Conservation (phyloP, 441 rosid genomes). For the Eutrema salsugineum region DNA sequence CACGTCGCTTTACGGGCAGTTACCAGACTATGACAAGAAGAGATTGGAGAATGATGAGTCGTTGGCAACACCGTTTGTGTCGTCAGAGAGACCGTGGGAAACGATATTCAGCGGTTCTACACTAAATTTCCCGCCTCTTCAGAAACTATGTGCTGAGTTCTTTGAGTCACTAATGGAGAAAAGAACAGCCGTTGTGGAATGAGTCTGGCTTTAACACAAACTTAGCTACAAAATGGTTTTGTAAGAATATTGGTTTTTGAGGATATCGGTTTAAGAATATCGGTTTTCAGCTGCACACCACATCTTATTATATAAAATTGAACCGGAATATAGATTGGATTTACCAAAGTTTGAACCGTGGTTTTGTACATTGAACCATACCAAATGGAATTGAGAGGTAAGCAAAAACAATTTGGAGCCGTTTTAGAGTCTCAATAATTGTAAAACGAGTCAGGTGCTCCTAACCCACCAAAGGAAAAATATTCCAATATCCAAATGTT, state of each 20-base stretch:
- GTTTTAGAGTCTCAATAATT: conserved; percentile 25
- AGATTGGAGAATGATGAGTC: conserved; percentile 38
- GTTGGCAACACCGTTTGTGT: conserved; percentile 21
- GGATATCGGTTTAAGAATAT: too few species aligned
- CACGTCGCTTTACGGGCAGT: conserved; percentile 77
- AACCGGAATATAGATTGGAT: neutral
- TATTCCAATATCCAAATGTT: conserved; percentile 17
- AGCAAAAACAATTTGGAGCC: neutral
- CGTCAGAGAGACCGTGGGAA: conserved; percentile 86
- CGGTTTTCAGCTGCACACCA: too few species aligned
- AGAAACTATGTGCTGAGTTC: conserved; percentile 68
- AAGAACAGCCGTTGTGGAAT: conserved; percentile 38
- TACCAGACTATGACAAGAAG: conserved; percentile 50
- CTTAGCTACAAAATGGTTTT: neutral
- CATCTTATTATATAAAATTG: too few species aligned
- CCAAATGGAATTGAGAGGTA: neutral
- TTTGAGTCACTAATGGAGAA: conserved; percentile 85
- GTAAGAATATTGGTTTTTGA: too few species aligned
- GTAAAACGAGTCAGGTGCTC: conserved; percentile 19
- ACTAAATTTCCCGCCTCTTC: conserved; percentile 80
- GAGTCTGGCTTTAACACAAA: conserved; percentile 7
- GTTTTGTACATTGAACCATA: neutral
- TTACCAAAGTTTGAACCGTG: neutral
- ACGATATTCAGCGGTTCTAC: conserved; percentile 81
- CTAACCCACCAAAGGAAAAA: conserved; percentile 21